Conservation (phyloP, 192 early-diverging fungal species). For the Physocladia obscura region DNA sequence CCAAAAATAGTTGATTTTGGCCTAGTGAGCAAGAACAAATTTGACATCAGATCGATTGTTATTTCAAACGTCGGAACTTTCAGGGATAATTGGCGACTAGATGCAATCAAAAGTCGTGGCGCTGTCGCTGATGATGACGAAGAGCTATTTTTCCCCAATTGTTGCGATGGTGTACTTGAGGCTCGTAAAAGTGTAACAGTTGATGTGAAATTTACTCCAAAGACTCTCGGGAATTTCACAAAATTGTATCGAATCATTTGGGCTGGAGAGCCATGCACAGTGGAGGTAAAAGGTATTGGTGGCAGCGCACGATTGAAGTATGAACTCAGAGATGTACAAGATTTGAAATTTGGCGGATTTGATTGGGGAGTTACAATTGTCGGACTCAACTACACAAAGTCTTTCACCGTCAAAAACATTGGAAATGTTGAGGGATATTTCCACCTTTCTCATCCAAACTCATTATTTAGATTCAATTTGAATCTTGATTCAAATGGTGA, state of each 20-base stretch:
- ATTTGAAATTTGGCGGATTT: conserved; percentile 39
- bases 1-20: conserved; percentile 54
- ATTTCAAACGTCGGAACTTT: conserved; percentile 54
- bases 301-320: conserved; percentile 49
- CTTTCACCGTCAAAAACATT: conserved; percentile 43
- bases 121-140: conserved; percentile 18
- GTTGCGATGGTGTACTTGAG: conserved; percentile 22
- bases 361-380: conserved; percentile 54
- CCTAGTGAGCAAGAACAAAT: conserved; percentile 40
- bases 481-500: conserved; percentile 34
- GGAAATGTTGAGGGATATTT: conserved; percentile 51
- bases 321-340: conserved; percentile 31
- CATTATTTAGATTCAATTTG: conserved; percentile 39
- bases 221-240: conserved; percentile 42
- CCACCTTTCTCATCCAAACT: conserved; percentile 43
- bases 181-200: conserved; percentile 35
- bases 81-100: conserved; percentile 48
- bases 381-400: conserved; percentile 44
- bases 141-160: background rate
- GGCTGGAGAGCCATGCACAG: conserved; percentile 44
- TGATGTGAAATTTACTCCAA: conserved; percentile 44
- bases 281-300: conserved; percentile 48
- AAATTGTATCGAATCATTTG: conserved; percentile 41
- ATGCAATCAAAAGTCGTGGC: conserved; percentile 29
- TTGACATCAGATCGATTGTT: conserved; percentile 36